A percentile compares a stretch with the other conserved stretches of the same genome.
Evolutionary conservation across 169 alveolate genomes (phyloP).

Genomic region (Besnoitia besnoiti): DNA sequence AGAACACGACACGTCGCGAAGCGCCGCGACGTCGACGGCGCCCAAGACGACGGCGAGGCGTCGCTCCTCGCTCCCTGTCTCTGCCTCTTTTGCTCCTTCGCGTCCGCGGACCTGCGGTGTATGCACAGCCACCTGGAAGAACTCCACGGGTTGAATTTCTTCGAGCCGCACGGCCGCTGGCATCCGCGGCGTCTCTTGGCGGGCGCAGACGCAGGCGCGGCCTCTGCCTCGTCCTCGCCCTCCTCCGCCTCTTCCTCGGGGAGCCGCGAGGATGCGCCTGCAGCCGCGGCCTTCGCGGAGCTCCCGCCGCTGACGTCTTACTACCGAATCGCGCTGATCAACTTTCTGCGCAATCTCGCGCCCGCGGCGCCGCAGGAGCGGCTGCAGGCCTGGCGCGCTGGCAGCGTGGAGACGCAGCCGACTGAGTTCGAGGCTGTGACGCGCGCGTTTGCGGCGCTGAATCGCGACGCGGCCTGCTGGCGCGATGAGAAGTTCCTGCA

Average conservation of each 20-base stretch:
- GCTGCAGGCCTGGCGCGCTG: background rate
- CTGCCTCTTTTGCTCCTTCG: constrained; percentile 18
- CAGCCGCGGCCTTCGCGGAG: background rate
- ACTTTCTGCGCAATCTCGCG: constrained; percentile 18
- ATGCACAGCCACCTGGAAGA: background rate
- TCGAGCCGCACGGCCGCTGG: background rate
- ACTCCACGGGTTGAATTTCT: background rate
- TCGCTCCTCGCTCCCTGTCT: background rate
- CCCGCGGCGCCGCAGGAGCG: background rate
- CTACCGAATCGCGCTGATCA: constrained; percentile 48
- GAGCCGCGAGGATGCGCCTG: background rate
- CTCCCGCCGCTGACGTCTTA: constrained; percentile 36
- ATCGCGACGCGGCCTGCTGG: constrained; percentile 19
- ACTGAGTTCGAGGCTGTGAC: background rate
- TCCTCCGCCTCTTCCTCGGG: background rate
- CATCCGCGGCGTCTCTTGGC: too few species aligned
- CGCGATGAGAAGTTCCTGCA: background rate
- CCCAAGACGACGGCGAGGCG: background rate
- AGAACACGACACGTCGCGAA: too few species aligned
- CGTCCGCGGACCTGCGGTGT: background rate
- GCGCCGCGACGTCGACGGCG: background rate
- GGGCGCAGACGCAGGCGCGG: background rate
- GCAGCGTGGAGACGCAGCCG: background rate
- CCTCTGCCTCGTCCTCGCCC: background rate
- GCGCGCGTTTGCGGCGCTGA: background rate